Conservation (phyloP, 768 basidiomycete genomes). For the Lactarius trivialis region DNA sequence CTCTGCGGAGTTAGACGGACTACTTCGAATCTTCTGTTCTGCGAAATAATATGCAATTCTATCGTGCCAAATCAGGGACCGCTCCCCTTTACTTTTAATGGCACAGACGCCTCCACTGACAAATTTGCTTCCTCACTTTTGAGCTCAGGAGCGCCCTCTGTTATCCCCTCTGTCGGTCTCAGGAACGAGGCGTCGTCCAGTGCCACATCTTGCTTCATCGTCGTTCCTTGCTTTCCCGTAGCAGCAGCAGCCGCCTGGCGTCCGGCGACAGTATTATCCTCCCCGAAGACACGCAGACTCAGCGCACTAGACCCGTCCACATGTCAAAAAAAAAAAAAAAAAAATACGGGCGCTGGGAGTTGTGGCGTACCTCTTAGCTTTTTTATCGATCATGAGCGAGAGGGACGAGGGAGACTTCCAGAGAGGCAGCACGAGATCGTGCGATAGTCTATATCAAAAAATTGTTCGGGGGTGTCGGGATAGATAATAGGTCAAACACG, state of each 20-base stretch:
- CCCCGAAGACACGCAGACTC: slow-evolving; percentile 76
- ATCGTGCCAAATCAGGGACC: too few species aligned
- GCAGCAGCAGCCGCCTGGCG: slow-evolving; percentile 28
- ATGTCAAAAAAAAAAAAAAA: slow-evolving; percentile 1
- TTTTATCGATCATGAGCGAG: slow-evolving; percentile 93
- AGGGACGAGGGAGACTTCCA: slow-evolving; percentile 91
- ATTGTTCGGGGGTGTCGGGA: not conserved
- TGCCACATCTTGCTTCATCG: not conserved
- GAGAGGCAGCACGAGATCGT: slow-evolving; percentile 83
- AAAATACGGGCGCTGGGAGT: not conserved
- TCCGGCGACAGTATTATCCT: slow-evolving; percentile 59
- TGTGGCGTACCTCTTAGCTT: slow-evolving; percentile 74
- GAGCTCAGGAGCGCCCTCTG: not conserved
- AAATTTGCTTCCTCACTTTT: not conserved
- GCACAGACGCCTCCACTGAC: not conserved
- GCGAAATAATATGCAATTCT: too few species aligned
- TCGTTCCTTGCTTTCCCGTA: slow-evolving; percentile 26
- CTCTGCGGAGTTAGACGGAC: not conserved
- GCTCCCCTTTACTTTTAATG: too few species aligned
- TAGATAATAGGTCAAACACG: slow-evolving; percentile 26
- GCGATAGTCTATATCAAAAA: slow-evolving; percentile 45
- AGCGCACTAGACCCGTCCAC: slow-evolving; percentile 53
- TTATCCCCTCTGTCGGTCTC: not conserved
- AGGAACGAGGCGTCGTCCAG: not conserved
- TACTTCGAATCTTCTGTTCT: not conserved